Base-by-base conservation (phyloP, 2,329 filamentous ascomycete genomes). In the Pseudodiploospora longispora region DNA sequence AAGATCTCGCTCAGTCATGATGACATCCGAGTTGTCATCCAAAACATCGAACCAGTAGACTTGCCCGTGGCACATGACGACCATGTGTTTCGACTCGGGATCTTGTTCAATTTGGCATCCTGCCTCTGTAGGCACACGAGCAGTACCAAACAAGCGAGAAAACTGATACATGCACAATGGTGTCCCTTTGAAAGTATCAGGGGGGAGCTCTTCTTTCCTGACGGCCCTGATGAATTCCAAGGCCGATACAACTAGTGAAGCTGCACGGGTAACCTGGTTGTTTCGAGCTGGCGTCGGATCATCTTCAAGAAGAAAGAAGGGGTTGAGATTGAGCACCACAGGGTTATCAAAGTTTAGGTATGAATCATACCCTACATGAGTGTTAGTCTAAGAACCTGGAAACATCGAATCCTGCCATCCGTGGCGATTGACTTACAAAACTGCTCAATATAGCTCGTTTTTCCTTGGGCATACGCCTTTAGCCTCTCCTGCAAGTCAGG, bases 21-120 rank as follows among this genome's bases (percentile, higher is more conserved):
- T 95, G 44, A 95, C 70, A 62, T 98, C 93, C 6, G 86, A 86
- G 64, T 95, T 95, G 53, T 91, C 84, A 55, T 98, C 93, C 12
- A 98, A 72, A 2, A 96, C 90, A 63, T 98, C 93, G 56, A 98
- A 98, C 91, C 91, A 97, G 66, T 98, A 98, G 58, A 97, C 90
- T 54, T 98, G 93, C 2, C 93, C 93, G 52, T 91, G 87, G 59
- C 88, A 95, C 66, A 97, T 76, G 36, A 97, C 88, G 7, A 96
- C 85, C 33, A 98, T 74, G 62, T 98, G 93, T 67, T 89, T 95
- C 4, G 91, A 87, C n/a, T 83, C 79, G 1, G 89, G 86, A 57
- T 97, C 90, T 61, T 97, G 90, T 51, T 90, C 89, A 57, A 98
- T 97, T 55, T 95, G 85, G 61, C 93, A 98, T 5, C 93, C 93